A percentile compares a stretch with the other conserved stretches of the same genome.
Evolutionary conservation across 495 filamentous ascomycete genomes (phyloP).

Genomic region (Massariosphaeria phaeospora): DNA sequence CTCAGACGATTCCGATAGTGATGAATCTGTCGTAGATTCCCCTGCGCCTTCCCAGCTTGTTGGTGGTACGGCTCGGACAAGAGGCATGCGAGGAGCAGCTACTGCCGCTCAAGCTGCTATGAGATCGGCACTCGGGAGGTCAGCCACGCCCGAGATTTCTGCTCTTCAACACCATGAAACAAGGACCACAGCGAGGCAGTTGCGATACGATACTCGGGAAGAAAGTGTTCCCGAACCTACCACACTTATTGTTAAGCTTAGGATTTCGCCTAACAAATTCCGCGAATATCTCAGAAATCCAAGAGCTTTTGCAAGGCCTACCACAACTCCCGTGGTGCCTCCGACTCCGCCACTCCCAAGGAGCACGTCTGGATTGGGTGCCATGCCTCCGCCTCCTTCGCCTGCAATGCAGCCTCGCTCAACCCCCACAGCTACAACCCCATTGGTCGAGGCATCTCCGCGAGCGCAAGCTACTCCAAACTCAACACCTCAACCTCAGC

Average conservation of each 20-base stretch:
- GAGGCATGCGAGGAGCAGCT: constrained; percentile 80
- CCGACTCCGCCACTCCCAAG: constrained; percentile 50
- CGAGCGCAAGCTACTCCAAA: constrained; percentile 6
- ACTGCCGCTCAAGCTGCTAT: constrained; percentile 71
- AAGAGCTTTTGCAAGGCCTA: constrained; percentile 31
- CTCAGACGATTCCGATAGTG: constrained; percentile 60
- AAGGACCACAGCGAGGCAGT: constrained; percentile 59
- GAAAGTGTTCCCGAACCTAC: constrained; percentile 63
- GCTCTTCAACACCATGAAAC: constrained; percentile 62
- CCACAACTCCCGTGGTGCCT: constrained; percentile 41
- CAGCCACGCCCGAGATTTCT: constrained; percentile 79
- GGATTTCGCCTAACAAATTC: constrained; percentile 59
- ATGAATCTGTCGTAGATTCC: constrained; percentile 44
- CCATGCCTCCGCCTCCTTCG: constrained; percentile 58
- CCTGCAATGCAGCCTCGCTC: constrained; percentile 27
- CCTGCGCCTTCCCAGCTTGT: constrained; percentile 60
- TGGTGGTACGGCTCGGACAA: constrained; percentile 74
- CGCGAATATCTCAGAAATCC: constrained; percentile 54
- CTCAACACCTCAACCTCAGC: constrained; percentile 1
- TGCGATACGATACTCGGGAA: constrained; percentile 58
- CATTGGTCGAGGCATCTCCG: constrained; percentile 30
- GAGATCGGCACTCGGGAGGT: constrained; percentile 72
- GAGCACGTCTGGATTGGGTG: constrained; percentile 50
- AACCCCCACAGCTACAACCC: constrained; percentile 24
- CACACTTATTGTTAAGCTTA: constrained; percentile 66